Evolutionary conservation across 805 yeast species (phyloP), one percentile per base, ranked within the genome.

Genomic region (Cyberlindnera suaveolens): DNA sequence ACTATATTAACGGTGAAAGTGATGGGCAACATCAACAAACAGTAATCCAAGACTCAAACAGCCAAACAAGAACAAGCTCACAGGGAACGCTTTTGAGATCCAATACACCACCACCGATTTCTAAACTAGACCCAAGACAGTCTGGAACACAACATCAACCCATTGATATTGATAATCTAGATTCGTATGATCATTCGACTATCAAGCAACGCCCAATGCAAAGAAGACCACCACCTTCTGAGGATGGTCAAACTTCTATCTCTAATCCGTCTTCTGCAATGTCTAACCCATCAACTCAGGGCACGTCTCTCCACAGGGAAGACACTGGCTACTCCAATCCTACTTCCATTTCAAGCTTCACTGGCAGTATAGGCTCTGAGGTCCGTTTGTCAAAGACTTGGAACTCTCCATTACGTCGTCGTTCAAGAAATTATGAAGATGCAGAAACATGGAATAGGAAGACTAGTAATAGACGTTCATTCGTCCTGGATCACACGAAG

Each of bases 1-100:
- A 87, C 56, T 86, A 63, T 56, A 56, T 71, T 3, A 64, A 65
- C 34, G 78, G 77, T 6, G 67, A 65, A 33, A 50, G 58, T 17
- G 59, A 66, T 14, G 69, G 61, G 19, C 55, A 45, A 14, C 36
- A 26, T 6, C 38, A 31, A 36, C 43, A 29, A 19, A 44, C 33
- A 3, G 36, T 38, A 8, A 29, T 46, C 16, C 39, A 36, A 10
- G 36, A 15, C 34, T 52, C 19, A 46, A 43, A 52, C 51, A 53
- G 23, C 50, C 63, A 15, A 69, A 71, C 31, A 58, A 49, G 57
- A 49, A 37, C 46, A 3, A 49, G 48, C 8, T 55, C 59, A 8
- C 51, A 53, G 18, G 47, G 47, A 5, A 49, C 56, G 2, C 40
- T 44, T 34, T 33, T 50, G 6, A 27, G 34, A 19, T 13, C 26